Percentiles rank a stretch among this genome's conserved stretches.
Conservation (phyloP, 257 asterid genomes). For the Gentiana straminea region DNA sequence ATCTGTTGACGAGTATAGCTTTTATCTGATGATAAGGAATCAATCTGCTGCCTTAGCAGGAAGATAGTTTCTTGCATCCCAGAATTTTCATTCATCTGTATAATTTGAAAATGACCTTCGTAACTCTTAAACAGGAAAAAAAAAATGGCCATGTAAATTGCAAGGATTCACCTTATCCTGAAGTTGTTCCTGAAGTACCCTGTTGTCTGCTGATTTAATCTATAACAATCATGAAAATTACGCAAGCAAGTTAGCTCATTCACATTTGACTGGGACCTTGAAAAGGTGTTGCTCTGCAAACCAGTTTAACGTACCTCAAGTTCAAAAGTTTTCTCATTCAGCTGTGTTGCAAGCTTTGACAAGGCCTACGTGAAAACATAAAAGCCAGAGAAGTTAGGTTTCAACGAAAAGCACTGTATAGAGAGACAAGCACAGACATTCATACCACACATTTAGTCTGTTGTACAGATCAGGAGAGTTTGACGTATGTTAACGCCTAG, state of each 20-base stretch:
- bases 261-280: slow-evolving; percentile 4
- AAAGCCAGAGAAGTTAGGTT: neutral
- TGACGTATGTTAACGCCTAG: no score
- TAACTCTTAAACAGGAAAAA: slow-evolving; percentile 3
- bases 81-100: slow-evolving; percentile 41
- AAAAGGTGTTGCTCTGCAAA: slow-evolving; percentile 6
- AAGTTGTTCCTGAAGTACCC: slow-evolving; percentile 84
- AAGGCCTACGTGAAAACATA: slow-evolving; percentile 31
- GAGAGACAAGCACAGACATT: neutral
- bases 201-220: slow-evolving; percentile 83
- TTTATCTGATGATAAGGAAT: slow-evolving; percentile 30
- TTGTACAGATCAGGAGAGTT: no score
- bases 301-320: slow-evolving; percentile 52
- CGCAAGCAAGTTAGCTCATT: slow-evolving; percentile 19
- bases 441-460: neutral
- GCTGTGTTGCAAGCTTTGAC: slow-evolving; percentile 64
- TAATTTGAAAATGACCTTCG: slow-evolving; percentile 12
- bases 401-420: neutral
- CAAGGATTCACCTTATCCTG: slow-evolving; percentile 43
- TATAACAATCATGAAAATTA: slow-evolving; percentile 16
- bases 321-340: slow-evolving; percentile 66
- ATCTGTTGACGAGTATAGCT: slow-evolving; percentile 19
- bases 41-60: slow-evolving; percentile 47
- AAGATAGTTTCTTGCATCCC: slow-evolving; percentile 57
- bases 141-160: neutral